phyloP scores from a whole-genome alignment of 352 stramenopile genomes.

The Blastocystis sp. region DNA sequence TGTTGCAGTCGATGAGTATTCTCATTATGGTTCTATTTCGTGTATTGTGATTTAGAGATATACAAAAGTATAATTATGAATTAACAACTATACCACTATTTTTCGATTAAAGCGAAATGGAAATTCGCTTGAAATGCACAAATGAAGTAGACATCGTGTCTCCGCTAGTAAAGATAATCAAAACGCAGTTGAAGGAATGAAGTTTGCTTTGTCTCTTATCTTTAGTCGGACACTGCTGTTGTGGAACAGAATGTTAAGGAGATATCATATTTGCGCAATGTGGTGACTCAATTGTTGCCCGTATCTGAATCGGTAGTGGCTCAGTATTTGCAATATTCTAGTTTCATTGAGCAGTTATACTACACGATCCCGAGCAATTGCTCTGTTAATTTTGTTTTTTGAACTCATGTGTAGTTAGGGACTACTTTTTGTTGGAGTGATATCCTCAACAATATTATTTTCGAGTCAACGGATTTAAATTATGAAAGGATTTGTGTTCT shows the following conservation, averaged over 20 bases:
- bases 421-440: not conserved
- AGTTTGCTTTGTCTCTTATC: not conserved
- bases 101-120: not conserved
- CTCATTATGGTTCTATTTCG: no score
- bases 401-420: not conserved
- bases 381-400: not conserved
- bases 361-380: not conserved
- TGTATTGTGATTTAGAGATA: no score
- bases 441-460: not conserved
- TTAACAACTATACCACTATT: not conserved
- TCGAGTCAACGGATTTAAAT: not conserved
- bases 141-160: not conserved
- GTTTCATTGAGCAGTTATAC: slow-evolving; percentile 29
- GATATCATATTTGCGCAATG: not conserved
- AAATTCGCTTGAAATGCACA: not conserved
- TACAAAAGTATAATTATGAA: not conserved
- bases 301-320: not conserved
- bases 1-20: no score
- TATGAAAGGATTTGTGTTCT: not conserved
- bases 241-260: not conserved
- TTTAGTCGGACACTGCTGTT: not conserved
- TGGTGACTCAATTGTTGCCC: not conserved
- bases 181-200: not conserved
- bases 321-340: not conserved
- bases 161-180: not conserved